A percentile compares a stretch with the other conserved stretches of the same genome.
phyloP scores from a whole-genome alignment of 169 alveolate species.

The Amoebophrya sp. region DNA sequence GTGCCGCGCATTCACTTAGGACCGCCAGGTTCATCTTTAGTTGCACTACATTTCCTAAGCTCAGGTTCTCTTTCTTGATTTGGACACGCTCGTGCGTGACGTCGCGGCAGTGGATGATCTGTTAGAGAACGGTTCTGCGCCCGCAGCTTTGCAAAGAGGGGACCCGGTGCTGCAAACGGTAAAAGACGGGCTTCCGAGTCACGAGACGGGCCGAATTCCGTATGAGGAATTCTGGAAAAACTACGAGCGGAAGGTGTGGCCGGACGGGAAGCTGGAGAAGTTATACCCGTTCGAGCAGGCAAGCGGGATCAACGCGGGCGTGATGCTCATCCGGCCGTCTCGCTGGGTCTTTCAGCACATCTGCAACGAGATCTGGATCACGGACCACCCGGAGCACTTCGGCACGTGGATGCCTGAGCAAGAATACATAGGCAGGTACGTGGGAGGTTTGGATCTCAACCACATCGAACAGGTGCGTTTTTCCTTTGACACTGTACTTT shows the following conservation, averaged over 20 bases:
- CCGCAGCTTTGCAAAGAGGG: neutral
- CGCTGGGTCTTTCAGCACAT: neutral
- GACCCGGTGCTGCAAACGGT: neutral
- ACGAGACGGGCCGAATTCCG: neutral
- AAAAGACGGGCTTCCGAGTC: neutral
- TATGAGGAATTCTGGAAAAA: neutral
- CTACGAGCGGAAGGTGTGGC: slow-evolving; percentile 10
- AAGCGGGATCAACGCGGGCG: slow-evolving; percentile 15
- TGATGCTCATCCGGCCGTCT: neutral
- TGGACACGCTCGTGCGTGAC: neutral
- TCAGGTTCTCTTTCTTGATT: neutral
- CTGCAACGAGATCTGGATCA: neutral
- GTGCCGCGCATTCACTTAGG: no score
- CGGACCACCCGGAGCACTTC: neutral
- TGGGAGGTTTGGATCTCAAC: no score
- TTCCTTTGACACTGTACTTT: no score
- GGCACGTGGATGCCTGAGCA: neutral
- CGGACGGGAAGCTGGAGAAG: neutral
- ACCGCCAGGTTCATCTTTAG: no score
- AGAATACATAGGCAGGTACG: neutral
- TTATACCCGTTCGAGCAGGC: neutral
- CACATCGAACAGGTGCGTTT: no score
- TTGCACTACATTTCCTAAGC: no score
- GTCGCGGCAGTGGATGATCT: neutral
- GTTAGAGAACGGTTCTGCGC: neutral